Evolutionary conservation across 2,329 filamentous ascomycete genomes (phyloP).

Genomic region (Chalaropsis thielavioides): DNA sequence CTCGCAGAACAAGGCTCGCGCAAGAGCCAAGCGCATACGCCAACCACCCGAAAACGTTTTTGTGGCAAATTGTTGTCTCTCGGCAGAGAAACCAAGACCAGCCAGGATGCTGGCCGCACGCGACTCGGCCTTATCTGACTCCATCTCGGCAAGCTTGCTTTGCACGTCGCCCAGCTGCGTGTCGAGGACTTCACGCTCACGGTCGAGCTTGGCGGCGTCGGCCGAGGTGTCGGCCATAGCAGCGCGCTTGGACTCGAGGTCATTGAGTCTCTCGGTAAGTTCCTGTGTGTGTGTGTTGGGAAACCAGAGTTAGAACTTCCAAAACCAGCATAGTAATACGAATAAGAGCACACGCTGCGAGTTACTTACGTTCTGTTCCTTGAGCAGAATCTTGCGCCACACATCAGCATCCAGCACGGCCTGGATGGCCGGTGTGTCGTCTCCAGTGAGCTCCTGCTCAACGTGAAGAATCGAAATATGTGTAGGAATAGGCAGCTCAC

Average conservation of each 20-base stretch:
- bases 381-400: constrained; percentile 89
- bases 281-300: constrained; percentile 33
- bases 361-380: constrained; percentile 61
- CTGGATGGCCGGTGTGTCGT: constrained; percentile 88
- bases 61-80: constrained; percentile 81
- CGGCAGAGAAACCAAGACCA: constrained; percentile 88
- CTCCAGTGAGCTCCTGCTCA: constrained; percentile 91
- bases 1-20: constrained; percentile 92
- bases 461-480: constrained; percentile 99
- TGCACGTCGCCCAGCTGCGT: constrained; percentile 85
- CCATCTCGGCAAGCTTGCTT: constrained; percentile 88
- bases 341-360: too few relatives aligned
- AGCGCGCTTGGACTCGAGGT: constrained; percentile 62
- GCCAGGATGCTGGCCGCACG: constrained; percentile 90
- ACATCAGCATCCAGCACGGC: constrained; percentile 95
- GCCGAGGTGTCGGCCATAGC: constrained; percentile 81
- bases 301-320: neutral
- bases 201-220: constrained; percentile 73
- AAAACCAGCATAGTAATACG: neutral
- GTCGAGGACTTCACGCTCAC: constrained; percentile 79
- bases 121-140: constrained; percentile 95
- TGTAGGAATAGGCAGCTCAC: constrained; percentile 88
- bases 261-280: constrained; percentile 60
- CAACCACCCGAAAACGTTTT: constrained; percentile 99
- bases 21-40: constrained; percentile 94